Conservation (phyloP, 441 rosid genomes). For the Dalechampia spathulata region DNA sequence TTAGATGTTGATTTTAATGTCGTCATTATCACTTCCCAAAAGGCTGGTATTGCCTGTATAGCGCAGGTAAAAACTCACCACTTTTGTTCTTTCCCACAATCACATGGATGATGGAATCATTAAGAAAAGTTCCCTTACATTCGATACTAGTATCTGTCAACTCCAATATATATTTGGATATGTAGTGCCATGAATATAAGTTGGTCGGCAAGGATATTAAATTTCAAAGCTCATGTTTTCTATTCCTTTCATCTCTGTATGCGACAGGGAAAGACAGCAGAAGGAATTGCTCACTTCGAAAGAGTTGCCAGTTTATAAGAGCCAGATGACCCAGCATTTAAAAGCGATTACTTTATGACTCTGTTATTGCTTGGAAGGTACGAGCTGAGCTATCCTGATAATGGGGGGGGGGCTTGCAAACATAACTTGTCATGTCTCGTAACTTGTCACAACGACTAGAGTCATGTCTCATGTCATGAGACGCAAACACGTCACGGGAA, state of each 20-base stretch:
- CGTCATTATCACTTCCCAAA: conserved; percentile 61
- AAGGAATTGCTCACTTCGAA: conserved; percentile 65
- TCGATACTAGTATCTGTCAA: not conserved
- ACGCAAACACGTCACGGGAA: too few relatives aligned
- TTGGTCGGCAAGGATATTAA: not conserved
- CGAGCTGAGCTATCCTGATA: not conserved
- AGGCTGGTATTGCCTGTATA: conserved; percentile 66
- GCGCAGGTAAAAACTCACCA: conserved; percentile 43
- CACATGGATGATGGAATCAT: not conserved
- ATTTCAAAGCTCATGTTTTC: not conserved
- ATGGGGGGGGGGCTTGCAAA: not conserved
- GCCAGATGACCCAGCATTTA: conserved; percentile 63
- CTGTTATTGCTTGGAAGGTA: conserved; percentile 70
- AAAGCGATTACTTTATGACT: conserved; percentile 64
- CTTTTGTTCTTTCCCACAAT: not conserved
- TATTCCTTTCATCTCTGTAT: conserved; percentile 2
- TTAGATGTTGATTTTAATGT: conserved; percentile 56
- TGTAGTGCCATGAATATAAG: not conserved
- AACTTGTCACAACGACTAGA: too few relatives aligned
- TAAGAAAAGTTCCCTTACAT: not conserved
- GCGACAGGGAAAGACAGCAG: conserved; percentile 54
- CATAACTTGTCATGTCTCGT: too few relatives aligned
- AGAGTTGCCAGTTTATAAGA: conserved; percentile 60
- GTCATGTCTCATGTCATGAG: too few relatives aligned
- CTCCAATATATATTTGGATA: not conserved